Conservation (phyloP, 1,284 basidiomycete species). For the Boletus hoseneyae region DNA sequence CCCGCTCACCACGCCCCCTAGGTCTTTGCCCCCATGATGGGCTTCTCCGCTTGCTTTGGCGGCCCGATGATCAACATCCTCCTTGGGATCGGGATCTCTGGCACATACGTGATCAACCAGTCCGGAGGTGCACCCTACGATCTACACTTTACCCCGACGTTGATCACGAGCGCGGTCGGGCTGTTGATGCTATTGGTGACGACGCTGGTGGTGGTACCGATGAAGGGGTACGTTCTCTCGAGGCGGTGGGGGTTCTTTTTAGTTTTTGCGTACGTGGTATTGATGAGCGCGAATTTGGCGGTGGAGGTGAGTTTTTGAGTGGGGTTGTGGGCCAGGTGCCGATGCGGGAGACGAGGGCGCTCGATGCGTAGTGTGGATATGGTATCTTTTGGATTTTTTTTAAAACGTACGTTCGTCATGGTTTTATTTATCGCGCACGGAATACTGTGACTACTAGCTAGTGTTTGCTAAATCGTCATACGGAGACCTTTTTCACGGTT, state of each 20-base stretch:
- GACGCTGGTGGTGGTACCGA: conserved; percentile 83
- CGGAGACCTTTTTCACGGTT: too few species aligned
- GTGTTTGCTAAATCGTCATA: too few species aligned
- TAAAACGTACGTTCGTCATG: too few species aligned
- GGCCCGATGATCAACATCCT: conserved; percentile 97
- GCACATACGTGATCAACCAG: conserved; percentile 67
- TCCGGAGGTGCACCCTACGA: conserved; percentile 54
- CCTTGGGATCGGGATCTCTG: conserved; percentile 82
- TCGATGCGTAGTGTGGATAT: too few species aligned
- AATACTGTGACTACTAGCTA: too few species aligned
- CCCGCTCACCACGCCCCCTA: conserved; percentile 21
- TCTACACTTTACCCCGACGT: conserved; percentile 78
- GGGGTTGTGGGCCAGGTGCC: too few species aligned
- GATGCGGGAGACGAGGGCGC: too few species aligned
- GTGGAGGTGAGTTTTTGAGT: conserved; percentile 52
- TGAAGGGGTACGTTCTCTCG: conserved; percentile 80
- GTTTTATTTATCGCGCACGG: too few species aligned
- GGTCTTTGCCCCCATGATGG: conserved; percentile 86
- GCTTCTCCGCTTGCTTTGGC: conserved; percentile 91
- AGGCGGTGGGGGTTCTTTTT: conserved; percentile 78
- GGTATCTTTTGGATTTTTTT: too few species aligned
- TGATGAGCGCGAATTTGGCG: conserved; percentile 72
- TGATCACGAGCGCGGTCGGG: conserved; percentile 80
- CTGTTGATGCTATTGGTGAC: conserved; percentile 70
- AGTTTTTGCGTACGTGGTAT: conserved; percentile 66